Conservation (phyloP, 805 yeast species). For the Candida ipomoeae region DNA sequence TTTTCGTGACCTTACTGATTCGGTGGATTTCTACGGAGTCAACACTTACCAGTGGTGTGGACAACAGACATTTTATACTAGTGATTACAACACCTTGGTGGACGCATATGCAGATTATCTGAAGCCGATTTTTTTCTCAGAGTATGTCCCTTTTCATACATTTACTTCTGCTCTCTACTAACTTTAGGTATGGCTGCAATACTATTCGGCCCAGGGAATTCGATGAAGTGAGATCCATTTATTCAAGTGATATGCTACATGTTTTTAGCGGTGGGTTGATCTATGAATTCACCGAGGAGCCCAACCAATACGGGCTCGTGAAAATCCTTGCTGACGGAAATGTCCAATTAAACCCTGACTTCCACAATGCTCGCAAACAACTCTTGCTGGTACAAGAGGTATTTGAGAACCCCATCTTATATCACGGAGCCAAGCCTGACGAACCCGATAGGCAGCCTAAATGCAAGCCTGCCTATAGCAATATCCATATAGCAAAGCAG, state of each 20-base stretch:
- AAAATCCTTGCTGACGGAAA: conserved; percentile 41
- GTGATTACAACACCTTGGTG: conserved; percentile 66
- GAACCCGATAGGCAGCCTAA: conserved; percentile 15
- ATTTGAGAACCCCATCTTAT: conserved; percentile 17
- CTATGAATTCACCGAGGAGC: conserved; percentile 76
- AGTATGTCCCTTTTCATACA: conserved; percentile 40
- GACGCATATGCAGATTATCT: conserved; percentile 63
- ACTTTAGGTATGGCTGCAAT: conserved; percentile 65
- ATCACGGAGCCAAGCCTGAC: conserved; percentile 14
- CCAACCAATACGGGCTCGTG: conserved; percentile 76
- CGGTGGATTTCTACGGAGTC: conserved; percentile 79
- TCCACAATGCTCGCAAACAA: conserved; percentile 45
- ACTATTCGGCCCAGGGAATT: conserved; percentile 73
- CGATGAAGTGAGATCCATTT: conserved; percentile 69
- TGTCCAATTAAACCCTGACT: conserved; percentile 47
- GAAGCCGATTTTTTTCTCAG: conserved; percentile 83
- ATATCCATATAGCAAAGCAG: conserved; percentile 38
- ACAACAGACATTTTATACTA: conserved; percentile 70
- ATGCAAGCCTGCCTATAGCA: conserved; percentile 32
- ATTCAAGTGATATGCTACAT: conserved; percentile 65
- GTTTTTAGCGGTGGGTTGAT: conserved; percentile 84
- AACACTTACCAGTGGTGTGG: conserved; percentile 89
- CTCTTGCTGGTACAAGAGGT: conserved; percentile 34
- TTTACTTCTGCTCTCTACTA: conserved; percentile 8
- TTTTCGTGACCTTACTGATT: conserved; percentile 44